Conservation (phyloP, 129 eudicot genomes). For the Calendula officinalis region DNA sequence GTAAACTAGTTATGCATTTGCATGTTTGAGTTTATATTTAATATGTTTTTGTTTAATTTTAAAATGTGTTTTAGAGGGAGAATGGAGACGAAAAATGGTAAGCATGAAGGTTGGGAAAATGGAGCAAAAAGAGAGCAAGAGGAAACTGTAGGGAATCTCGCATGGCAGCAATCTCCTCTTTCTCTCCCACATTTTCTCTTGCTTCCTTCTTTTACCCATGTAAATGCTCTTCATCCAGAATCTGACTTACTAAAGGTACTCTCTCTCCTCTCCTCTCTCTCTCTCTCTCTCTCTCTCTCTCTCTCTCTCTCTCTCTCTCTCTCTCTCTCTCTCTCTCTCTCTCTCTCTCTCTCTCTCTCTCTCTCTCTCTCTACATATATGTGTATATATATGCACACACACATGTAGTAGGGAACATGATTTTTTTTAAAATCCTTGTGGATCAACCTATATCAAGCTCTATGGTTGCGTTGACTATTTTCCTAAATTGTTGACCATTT, state of each 20-base stretch:
- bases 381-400: not conserved
- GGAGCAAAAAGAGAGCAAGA: slow-evolving; percentile 31
- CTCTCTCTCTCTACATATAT: slow-evolving; percentile 7
- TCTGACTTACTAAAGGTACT: slow-evolving; percentile 56
- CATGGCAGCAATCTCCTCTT: slow-evolving; percentile 25
- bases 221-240: slow-evolving; percentile 35
- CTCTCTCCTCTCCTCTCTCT: not conserved
- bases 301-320: not conserved
- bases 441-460: too few relatives aligned
- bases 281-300: slow-evolving; percentile 12
- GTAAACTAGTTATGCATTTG: slow-evolving; percentile 1
- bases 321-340: not conserved
- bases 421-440: too few relatives aligned
- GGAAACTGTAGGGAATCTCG: slow-evolving; percentile 33
- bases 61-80: slow-evolving; percentile 33
- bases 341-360: slow-evolving; percentile 19
- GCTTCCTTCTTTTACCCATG: slow-evolving; percentile 44
- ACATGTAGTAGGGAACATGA: too few relatives aligned
- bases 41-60: not conserved
- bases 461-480: slow-evolving; percentile 13
- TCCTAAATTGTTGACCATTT: not conserved
- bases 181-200: slow-evolving; percentile 27
- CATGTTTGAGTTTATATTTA: not conserved
- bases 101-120: slow-evolving; percentile 28
- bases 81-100: slow-evolving; percentile 44